Evolutionary conservation across 768 basidiomycete species (phyloP).

Genomic region (Lentinula aciculospora): DNA sequence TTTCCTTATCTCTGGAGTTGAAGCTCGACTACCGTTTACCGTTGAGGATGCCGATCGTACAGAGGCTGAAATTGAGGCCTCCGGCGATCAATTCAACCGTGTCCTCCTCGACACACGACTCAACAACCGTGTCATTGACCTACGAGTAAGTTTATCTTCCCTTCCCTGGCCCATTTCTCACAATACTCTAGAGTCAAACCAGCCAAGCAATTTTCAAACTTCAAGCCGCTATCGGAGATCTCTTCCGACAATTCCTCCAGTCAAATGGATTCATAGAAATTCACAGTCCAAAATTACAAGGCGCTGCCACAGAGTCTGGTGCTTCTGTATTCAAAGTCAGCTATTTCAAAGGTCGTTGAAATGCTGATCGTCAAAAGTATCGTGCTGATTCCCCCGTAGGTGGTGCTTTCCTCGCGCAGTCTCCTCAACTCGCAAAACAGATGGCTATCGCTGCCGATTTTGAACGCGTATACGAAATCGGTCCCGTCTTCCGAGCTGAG

Average conservation of each 20-base stretch:
- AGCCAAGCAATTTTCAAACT: conserved; percentile 95
- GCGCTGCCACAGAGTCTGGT: conserved; percentile 94
- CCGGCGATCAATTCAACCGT: conserved; percentile 61
- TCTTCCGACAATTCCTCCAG: conserved; percentile 83
- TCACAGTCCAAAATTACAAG: conserved; percentile 96
- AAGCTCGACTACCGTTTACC: conserved; percentile 81
- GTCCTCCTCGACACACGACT: conserved; percentile 92
- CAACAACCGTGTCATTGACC: conserved; percentile 90
- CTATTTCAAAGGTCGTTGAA: conserved; percentile 84
- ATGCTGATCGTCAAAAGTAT: neutral
- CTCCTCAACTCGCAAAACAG: conserved; percentile 96
- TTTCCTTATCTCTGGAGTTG: conserved; percentile 74
- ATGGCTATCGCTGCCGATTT: conserved; percentile 99
- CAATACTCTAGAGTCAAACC: conserved; percentile 64
- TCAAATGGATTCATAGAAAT: conserved; percentile 84
- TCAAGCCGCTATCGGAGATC: conserved; percentile 80
- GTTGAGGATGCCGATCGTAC: conserved; percentile 89
- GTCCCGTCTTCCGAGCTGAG: conserved; percentile 94
- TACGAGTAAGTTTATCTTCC: conserved; percentile 55
- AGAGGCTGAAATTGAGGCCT: conserved; percentile 60
- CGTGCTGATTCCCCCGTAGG: conserved; percentile 37
- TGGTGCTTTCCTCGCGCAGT: conserved; percentile 90
- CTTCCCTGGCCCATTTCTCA: neutral
- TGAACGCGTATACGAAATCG: conserved; percentile 97
- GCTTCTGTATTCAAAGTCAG: conserved; percentile 96